Evolutionary conservation across 2,329 filamentous ascomycete species (phyloP), one percentile per base, ranked within the genome.

Genomic region (Botrytis aclada): DNA sequence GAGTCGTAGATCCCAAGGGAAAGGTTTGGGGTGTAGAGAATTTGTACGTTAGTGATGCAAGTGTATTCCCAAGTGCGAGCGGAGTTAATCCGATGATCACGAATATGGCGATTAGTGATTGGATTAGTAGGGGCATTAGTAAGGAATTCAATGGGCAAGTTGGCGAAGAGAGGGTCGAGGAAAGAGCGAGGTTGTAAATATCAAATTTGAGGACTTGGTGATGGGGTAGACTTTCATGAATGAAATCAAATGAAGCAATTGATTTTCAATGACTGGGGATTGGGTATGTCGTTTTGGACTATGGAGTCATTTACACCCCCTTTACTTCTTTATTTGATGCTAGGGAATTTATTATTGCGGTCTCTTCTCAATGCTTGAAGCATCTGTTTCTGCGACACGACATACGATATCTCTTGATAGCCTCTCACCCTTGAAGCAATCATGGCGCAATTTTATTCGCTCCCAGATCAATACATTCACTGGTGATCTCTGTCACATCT

Each of bases 1-100:
- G 89, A 41, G 89, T 90, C 20, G 89, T 91, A 3, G 87, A 90
- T 78, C 80, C 83, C 5, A 82, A 81, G 74, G 89, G 89, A 3
- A 84, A 81, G 75, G 88, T 93, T 10, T 95, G 91, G 90, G 91
- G 88, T 1, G 85, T 84, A 0, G 83, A 89, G 77, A 87, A 86
- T 0, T 79, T 95, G 77, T 93, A 89, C 79, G 88, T 95, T 29
- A 88, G 90, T 16, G 93, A 95, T 81, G 89, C 91, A 62, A 93
- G 90, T 80, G 89, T 93, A 18, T 92, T 95, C 74, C 93, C 92
- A 1, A 91, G 88, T 72, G 92, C 92, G 18, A 93, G 89, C 80
- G 93, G 93, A 1, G 92, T 94, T 43, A 95, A 95, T 80, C 93
- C 93, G 20, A 95, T 95, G 93, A 84, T 94, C 61, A 94, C 92